These are phyloP conservation scores for Amphirosellinia nigrospora DNA, from an alignment of 495 filamentous ascomycete species.

Conservation along the genomic window DNA sequence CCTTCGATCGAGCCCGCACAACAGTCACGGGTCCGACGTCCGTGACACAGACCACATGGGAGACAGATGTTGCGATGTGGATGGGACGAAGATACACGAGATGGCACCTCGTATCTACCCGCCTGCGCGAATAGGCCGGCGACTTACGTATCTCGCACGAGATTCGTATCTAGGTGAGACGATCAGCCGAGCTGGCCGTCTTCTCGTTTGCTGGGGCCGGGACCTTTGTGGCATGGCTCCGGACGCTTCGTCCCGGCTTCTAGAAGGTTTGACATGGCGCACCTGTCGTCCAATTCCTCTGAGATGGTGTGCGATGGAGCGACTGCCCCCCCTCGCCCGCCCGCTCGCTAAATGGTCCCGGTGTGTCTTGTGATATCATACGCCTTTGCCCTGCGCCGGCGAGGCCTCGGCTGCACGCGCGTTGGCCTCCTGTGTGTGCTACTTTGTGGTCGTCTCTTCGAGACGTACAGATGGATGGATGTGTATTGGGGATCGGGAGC, in stretches of 20 bases:
- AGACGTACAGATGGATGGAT: background rate
- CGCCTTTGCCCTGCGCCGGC: background rate
- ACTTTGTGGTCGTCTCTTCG: background rate
- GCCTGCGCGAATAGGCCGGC: slow-evolving; percentile 1
- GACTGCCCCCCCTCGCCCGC: too few species aligned
- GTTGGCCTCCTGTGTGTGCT: background rate
- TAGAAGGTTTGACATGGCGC: background rate
- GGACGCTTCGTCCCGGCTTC: slow-evolving; percentile 9
- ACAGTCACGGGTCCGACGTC: slow-evolving; percentile 2
- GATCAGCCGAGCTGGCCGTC: slow-evolving; percentile 2
- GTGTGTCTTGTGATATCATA: background rate
- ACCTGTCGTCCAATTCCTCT: background rate
- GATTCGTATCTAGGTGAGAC: background rate
- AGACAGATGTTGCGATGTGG: background rate
- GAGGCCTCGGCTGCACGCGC: background rate
- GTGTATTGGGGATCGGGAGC: background rate
- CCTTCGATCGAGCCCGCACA: background rate
- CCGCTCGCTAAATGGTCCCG: background rate
- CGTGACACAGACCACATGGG: slow-evolving; percentile 15
- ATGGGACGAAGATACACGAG: slow-evolving; percentile 11
- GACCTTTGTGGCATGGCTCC: background rate
- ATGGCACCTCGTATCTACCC: slow-evolving; percentile 1
- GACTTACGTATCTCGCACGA: slow-evolving; percentile 16
- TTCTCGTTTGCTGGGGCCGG: background rate
- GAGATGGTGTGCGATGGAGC: background rate